Conservation (phyloP, 2,329 filamentous ascomycete genomes). For the Trichophyton mentagrophytes region DNA sequence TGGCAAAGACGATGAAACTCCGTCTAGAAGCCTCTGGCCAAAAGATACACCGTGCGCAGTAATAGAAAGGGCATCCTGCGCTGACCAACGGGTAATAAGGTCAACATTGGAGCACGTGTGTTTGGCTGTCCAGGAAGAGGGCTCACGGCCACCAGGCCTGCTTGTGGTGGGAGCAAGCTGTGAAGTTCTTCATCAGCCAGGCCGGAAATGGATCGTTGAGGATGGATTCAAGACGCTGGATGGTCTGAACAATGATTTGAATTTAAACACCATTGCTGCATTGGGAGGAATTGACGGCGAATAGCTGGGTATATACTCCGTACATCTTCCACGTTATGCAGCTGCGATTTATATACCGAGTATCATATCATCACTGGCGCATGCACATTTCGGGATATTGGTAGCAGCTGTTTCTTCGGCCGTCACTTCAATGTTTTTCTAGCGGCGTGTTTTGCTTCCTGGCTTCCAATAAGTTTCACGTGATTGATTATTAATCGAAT, state of each 20-base stretch:
- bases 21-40: constrained; percentile 47
- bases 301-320: background rate
- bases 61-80: constrained; percentile 83
- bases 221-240: constrained; percentile 73
- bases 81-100: constrained; percentile 83
- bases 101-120: constrained; percentile 70
- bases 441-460: too few species aligned
- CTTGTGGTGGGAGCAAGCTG: constrained; percentile 77
- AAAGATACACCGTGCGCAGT: constrained; percentile 75
- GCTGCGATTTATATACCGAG: background rate
- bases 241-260: constrained; percentile 21
- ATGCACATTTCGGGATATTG: background rate
- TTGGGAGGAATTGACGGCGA: background rate
- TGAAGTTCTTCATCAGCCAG: constrained; percentile 55
- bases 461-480: background rate
- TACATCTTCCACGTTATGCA: background rate
- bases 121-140: constrained; percentile 74
- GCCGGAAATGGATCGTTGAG: constrained; percentile 67
- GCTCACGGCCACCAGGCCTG: constrained; percentile 76
- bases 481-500: background rate
- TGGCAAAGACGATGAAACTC: constrained; percentile 17
- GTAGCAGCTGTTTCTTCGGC: background rate
- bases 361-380: background rate
- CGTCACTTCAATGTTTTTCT: background rate
- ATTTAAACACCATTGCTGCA: constrained; percentile 11